Base-by-base conservation (phyloP, 768 basidiomycete genomes). In the Lactifluus volemus region DNA sequence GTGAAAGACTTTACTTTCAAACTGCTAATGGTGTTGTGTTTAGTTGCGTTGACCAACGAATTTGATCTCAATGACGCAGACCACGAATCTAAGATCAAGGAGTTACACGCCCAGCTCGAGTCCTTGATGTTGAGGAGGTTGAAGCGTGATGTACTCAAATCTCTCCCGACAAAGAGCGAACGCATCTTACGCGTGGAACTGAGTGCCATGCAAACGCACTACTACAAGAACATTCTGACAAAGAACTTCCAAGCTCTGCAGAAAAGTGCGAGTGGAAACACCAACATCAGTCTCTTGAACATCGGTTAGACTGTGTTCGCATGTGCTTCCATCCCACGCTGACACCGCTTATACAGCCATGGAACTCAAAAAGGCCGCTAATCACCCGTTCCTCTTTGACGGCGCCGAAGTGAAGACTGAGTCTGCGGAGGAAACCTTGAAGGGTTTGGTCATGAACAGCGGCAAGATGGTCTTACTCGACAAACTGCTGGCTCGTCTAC, bases 391-490 rank as follows among this genome's bases (percentile, higher is more conserved):
- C 72, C 82, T 99, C 2, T 98, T 98, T 68, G 97, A 99, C 55
- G 97, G 97, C 30, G 97, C 93, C 21, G 97, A 98, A 74, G 74
- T 77, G 3, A 73, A 72, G 54, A 77, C 80, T 3, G 78, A 79
- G 49, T 84, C 77, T 60, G 71, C 77, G 14, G 92, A 97, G 52
- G 96, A 98, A 70, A 85, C 84, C 15, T 81, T 98, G 63, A 92
- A 90, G 68, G 95, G 94, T n/a, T 81, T 99, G 19, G 92, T 98
- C 64, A 97, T 97, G 92, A 96, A 88, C 74, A 94, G 92, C 63
- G 97, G 97, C 38, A 99, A 99, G 77, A 86, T 99, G 88, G 95
- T 98, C 52, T 77, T 99, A 36, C 85, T 99, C 57, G 97, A 99
- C 77, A 99, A 99, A 73, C 83, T 99, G 15, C 84, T 98, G n/a